Percentiles rank a stretch among this genome's conserved stretches.
Evolutionary conservation across 2,329 filamentous ascomycete genomes (phyloP).

Genomic region (Leptographium radiaticola): DNA sequence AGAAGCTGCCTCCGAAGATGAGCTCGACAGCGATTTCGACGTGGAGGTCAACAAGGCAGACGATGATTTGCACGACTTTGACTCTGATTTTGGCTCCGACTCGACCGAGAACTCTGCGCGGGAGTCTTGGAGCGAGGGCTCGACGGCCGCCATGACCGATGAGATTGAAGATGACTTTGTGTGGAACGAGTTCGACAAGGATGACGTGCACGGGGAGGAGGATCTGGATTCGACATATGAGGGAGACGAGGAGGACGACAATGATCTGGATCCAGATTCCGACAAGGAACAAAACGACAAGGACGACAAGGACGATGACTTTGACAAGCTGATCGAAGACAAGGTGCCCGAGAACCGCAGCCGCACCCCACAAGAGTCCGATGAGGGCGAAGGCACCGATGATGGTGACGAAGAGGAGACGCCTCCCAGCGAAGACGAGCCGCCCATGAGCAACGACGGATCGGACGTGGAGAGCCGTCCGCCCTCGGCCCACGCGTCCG

Average conservation of each 20-base stretch:
- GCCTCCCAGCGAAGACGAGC: neutral
- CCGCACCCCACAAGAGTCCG: neutral
- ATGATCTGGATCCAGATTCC: too few species aligned
- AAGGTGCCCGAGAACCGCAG: neutral
- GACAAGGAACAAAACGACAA: too few species aligned
- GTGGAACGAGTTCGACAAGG: neutral
- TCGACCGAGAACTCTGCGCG: neutral
- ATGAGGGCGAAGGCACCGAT: neutral
- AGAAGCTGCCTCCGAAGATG: neutral
- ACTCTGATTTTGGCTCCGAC: neutral
- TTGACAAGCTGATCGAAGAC: neutral
- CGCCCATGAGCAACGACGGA: neutral
- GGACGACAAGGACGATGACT: neutral
- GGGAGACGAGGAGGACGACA: neutral
- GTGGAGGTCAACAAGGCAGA: neutral
- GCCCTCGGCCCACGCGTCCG: neutral
- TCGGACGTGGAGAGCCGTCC: neutral
- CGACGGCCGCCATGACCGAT: neutral
- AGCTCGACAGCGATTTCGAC: neutral
- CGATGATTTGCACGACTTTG: neutral
- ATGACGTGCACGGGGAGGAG: neutral
- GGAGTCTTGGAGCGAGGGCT: slow-evolving; percentile 1
- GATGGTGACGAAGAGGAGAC: neutral
- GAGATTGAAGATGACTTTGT: slow-evolving; percentile 1
- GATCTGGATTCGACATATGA: neutral